These are phyloP conservation scores for Rhizomucor pusillus DNA, from an alignment of 371 early-diverging fungal genomes.

Conservation along the genomic window DNA sequence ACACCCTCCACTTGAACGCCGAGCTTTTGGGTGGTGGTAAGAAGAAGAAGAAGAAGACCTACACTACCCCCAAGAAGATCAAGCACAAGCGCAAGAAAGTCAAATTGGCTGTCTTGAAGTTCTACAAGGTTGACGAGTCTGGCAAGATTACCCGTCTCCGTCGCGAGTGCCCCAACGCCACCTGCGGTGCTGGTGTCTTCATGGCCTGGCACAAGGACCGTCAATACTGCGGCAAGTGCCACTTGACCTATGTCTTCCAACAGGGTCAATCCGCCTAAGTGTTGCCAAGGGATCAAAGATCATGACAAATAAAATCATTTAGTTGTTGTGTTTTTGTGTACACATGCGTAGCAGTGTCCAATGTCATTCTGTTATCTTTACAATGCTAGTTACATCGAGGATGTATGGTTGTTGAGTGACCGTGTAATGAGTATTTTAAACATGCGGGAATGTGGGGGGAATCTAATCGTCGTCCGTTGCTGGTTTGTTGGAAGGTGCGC, in stretches of 20 bases:
- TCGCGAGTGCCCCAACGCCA: slow-evolving; percentile 92
- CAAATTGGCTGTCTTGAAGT: slow-evolving; percentile 96
- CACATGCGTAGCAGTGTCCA: too few relatives aligned
- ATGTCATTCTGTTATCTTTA: too few relatives aligned
- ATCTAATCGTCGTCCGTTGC: slow-evolving; percentile 26
- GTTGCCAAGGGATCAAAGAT: neutral
- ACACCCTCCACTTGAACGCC: slow-evolving; percentile 84
- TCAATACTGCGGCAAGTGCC: slow-evolving; percentile 88
- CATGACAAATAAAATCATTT: too few relatives aligned
- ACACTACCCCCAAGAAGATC: slow-evolving; percentile 99
- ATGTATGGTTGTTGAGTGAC: too few relatives aligned
- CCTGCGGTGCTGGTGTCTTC: slow-evolving; percentile 99
- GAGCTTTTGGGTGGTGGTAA: slow-evolving; percentile 90
- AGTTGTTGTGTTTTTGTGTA: too few relatives aligned
- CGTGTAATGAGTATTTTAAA: too few relatives aligned
- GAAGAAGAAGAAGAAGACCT: slow-evolving; percentile 98
- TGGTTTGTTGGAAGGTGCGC: slow-evolving; percentile 33
- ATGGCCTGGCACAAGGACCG: slow-evolving; percentile 97
- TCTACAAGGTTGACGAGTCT: slow-evolving; percentile 96
- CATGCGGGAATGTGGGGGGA: too few relatives aligned
- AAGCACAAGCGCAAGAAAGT: slow-evolving; percentile 99
- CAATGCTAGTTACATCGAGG: too few relatives aligned
- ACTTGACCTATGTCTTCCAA: slow-evolving; percentile 59
- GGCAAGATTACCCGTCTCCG: slow-evolving; percentile 98
- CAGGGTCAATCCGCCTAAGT: slow-evolving; percentile 9